Conservation (phyloP, 75 land plant species). For the Ceratopteris richardii region DNA sequence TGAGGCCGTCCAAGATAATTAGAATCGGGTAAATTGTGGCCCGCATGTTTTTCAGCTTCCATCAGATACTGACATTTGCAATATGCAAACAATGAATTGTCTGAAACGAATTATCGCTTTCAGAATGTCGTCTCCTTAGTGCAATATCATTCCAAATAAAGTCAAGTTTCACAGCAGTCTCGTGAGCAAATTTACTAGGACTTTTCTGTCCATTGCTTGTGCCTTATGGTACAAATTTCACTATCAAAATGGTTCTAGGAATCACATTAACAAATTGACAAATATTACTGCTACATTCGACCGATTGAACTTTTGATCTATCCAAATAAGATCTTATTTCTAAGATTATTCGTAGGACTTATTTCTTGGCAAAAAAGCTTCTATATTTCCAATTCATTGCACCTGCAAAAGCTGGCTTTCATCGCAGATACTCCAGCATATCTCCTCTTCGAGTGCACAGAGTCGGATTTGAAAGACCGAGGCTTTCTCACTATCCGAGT, state of each 20-base stretch:
- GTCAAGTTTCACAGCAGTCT: not conserved
- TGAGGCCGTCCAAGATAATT: not conserved
- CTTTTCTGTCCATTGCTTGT: no score
- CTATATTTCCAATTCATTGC: no score
- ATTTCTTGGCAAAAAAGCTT: no score
- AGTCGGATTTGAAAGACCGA: constrained; percentile 9
- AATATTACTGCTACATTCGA: no score
- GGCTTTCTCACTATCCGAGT: not conserved
- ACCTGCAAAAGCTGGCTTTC: constrained; percentile 12
- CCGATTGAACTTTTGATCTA: no score
- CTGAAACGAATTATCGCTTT: not conserved
- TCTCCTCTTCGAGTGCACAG: constrained; percentile 15
- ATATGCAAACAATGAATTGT: not conserved
- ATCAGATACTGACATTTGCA: constrained; percentile 11
- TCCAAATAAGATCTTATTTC: no score
- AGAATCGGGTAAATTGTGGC: constrained; percentile 1
- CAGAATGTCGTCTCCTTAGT: not conserved
- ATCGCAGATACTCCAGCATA: constrained; percentile 14
- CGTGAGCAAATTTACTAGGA: no score
- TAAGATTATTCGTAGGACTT: no score
- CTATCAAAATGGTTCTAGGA: no score
- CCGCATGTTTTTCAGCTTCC: constrained; percentile 6
- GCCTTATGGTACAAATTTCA: no score
- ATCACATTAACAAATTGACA: no score
- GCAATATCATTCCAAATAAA: not conserved